Conservation (phyloP, 1,284 basidiomycete genomes). For the Microbotryum saponariae region DNA sequence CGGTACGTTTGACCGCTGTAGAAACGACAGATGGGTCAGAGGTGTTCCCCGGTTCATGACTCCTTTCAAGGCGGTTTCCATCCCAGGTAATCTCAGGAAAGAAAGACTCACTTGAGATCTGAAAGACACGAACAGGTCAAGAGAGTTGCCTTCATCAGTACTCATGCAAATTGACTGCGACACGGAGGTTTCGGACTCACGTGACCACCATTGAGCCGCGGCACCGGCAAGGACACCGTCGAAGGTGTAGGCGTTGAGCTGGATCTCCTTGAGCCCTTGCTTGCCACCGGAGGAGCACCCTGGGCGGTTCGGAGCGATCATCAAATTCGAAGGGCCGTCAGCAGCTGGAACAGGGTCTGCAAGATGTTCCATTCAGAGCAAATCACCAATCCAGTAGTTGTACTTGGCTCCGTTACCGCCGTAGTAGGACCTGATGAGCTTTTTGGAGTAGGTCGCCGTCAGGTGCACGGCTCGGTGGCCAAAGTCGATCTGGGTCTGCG, state of each 20-base stretch:
- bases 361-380: too few relatives aligned
- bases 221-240: conserved; percentile 34
- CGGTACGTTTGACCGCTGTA: conserved; percentile 12
- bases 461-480: conserved; percentile 34
- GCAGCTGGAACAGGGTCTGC: too few relatives aligned
- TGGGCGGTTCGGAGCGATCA: not conserved
- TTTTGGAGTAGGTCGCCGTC: conserved; percentile 31
- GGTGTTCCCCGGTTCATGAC: not conserved
- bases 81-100: too few relatives aligned
- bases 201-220: conserved; percentile 22
- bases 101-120: not conserved
- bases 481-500: conserved; percentile 33
- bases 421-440: conserved; percentile 10
- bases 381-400: too few relatives aligned
- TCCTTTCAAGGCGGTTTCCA: conserved; percentile 17
- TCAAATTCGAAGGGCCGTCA: too few relatives aligned
- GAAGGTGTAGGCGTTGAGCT: conserved; percentile 27
- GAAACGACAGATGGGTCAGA: not conserved
- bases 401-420: too few relatives aligned
- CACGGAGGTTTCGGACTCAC: not conserved
- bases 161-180: too few relatives aligned
- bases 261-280: conserved; percentile 27
- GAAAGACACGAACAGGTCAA: not conserved
- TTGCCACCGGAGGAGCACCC: conserved; percentile 35
- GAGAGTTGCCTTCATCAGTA: not conserved